Evolutionary conservation across 1,139 yeast species (phyloP), one percentile per base, ranked within the genome.

Genomic region (Petasospora fabianii): DNA sequence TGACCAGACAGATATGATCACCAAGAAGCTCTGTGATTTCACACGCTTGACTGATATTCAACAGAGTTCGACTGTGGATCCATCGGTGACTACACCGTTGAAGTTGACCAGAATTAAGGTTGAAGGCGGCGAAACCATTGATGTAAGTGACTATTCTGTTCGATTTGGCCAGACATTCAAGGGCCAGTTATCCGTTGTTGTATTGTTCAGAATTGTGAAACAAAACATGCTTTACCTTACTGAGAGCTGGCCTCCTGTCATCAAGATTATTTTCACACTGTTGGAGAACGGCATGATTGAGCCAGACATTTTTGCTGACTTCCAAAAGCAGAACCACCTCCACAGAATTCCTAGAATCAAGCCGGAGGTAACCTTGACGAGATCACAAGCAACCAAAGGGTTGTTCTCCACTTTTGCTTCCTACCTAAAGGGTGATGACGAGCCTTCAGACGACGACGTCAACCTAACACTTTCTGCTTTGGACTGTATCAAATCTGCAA

Each of bases 401-500:
- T 59, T 94, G 18, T 75, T 94, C 43, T 85, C 96, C 1, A 84
- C 97, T 0, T 81, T 94, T 51, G 88, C 97, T 1, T 87, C 96
- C 0, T 90, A 88, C 55, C 73, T 94, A 60, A 85, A 94, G 50
- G 94, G 97, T 13, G 97, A 88, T 51, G 95, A 85, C 7, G 97
- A 90, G 58, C 98, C 98, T 4, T 76, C 94, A 1, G 95, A 84
- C 42, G 95, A 84, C 52, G 97, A 90, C 54, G 81, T 94, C 35
- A 96, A 88, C 47, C 75, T 87, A 2, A 84, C 97, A 0, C 62
- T 84, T 18, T 81, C 88, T 5, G 83, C 96, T 0, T 65, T 84
- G 41, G 96, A 90, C 50, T 90, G 97, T 56, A 71, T 88, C 38
- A 76, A 75, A 41, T 48, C 55, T 5, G 52, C 56, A 2, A 44